Percentiles rank a stretch among this genome's conserved stretches.
Evolutionary conservation across 352 stramenopile species (phyloP).

Genomic region (Thalassiosira livingstoniorum): DNA sequence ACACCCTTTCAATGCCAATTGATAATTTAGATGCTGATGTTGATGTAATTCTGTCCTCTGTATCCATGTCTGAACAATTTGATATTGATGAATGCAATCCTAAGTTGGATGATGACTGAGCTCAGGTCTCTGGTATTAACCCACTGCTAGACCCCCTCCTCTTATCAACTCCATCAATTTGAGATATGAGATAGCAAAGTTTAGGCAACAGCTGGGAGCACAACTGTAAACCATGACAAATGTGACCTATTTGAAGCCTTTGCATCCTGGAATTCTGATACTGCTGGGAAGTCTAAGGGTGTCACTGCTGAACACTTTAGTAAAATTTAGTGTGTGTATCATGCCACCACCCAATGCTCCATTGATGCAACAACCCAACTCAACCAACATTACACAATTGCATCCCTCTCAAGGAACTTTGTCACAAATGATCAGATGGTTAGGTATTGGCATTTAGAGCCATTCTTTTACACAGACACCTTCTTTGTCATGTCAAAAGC

Average conservation of each 20-base stretch:
- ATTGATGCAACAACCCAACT: background rate
- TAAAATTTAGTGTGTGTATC: background rate
- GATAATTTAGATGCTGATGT: background rate
- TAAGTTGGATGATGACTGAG: background rate
- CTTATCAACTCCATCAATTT: background rate
- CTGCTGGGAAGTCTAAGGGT: background rate
- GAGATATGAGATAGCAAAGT: background rate
- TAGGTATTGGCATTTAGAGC: conserved; percentile 37
- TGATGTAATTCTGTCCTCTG: background rate
- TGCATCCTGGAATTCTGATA: background rate
- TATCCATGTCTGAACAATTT: background rate
- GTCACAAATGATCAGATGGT: conserved; percentile 53
- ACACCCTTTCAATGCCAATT: background rate
- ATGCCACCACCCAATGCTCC: background rate
- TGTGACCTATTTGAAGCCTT: background rate
- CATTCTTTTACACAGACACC: conserved; percentile 61
- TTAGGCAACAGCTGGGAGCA: background rate
- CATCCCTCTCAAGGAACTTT: conserved; percentile 44
- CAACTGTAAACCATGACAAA: background rate
- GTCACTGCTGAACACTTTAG: background rate
- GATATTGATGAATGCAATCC: too few species aligned
- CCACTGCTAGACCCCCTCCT: background rate
- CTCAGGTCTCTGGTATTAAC: background rate
- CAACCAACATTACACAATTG: background rate
- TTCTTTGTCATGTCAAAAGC: conserved; percentile 54